Base-by-base conservation (phyloP, 768 basidiomycete genomes). In the Amanita molliuscula region DNA sequence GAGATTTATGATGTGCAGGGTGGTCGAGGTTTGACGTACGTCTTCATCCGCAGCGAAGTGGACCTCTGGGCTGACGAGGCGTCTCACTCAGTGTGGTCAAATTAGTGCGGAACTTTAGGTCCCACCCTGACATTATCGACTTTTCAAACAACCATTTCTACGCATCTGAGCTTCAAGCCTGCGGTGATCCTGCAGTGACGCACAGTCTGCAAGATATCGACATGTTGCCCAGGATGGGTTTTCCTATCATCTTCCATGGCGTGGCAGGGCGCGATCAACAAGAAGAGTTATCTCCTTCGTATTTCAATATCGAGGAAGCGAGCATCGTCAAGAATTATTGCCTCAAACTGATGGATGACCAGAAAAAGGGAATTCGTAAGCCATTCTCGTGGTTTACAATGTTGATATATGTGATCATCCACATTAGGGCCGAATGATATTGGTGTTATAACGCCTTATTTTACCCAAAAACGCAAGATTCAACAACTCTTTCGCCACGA, bases 381-480 rank as follows among this genome's bases (percentile, higher is more conserved):
- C 62, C 10, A 29, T 31, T 10, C n/a, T 44, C 35, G 47, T 38
- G 11, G 26, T 40, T 8, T 31, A 33, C 3, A 26, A 21, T 48
- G 28, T 16, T 43, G 11, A 47, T 44, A 8, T 51, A 21, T n/a
- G n/a, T n/a, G n/a, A 4, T 26, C 42, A 8, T 50, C 21, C 23
- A 9, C 20, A 5, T 23, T 15, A 68, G 65, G 57, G 36, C 59
- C 59, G 1, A 61, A 65, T 25, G 57, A 84, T 49, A 81, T 84
- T 53, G 82, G 81, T n/a, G 62, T 84, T n/a, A 82, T 84, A 18
- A 67, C 82, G 0, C 83, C 83, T 1, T 85, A 85, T 55, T 72
- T 78, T 58, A 79, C 79, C 1, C 83, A 85, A 56, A 63, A 70
- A 25, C 66, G 67, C 54, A 81, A 81, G 58, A 75, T 83, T 16